A percentile compares a stretch with the other conserved stretches of the same genome.
Evolutionary conservation across 345 rosid species (phyloP).

Genomic region (Rhodomyrtus tomentosa): DNA sequence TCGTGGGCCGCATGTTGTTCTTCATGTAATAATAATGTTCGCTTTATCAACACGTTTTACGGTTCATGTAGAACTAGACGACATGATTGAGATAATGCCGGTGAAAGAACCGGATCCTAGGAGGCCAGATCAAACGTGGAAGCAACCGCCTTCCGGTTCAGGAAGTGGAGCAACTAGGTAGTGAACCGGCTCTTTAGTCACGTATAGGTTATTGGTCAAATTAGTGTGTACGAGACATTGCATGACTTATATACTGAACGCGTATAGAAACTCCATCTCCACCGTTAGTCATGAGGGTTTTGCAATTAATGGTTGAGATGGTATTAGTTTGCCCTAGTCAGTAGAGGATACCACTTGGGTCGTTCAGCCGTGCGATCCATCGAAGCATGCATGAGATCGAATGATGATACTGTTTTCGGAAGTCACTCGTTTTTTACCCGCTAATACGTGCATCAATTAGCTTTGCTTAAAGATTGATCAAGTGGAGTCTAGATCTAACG

Average conservation of each 20-base stretch:
- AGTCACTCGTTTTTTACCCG: not conserved
- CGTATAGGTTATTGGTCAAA: not conserved
- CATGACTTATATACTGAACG: too few species aligned
- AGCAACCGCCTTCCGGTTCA: not conserved
- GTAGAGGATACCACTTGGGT: too few species aligned
- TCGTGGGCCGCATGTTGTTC: not conserved
- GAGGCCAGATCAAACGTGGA: not conserved
- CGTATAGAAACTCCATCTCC: too few species aligned
- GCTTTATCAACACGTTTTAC: not conserved
- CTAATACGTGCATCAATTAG: not conserved
- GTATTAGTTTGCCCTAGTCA: too few species aligned
- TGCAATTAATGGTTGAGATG: not conserved
- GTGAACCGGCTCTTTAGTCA: not conserved
- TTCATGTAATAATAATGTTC: not conserved
- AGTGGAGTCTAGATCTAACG: not conserved
- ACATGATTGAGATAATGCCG: not conserved
- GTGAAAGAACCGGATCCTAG: not conserved
- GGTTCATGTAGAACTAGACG: not conserved
- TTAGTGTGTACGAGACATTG: too few species aligned
- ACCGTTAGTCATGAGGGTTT: not conserved
- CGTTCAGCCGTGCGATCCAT: fast-evolving
- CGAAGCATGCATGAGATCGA: not conserved
- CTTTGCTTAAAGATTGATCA: not conserved
- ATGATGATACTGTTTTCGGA: not conserved
- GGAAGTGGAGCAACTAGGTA: not conserved